Conservation (phyloP, 805 yeast species). For the Lipomyces orientalis region DNA sequence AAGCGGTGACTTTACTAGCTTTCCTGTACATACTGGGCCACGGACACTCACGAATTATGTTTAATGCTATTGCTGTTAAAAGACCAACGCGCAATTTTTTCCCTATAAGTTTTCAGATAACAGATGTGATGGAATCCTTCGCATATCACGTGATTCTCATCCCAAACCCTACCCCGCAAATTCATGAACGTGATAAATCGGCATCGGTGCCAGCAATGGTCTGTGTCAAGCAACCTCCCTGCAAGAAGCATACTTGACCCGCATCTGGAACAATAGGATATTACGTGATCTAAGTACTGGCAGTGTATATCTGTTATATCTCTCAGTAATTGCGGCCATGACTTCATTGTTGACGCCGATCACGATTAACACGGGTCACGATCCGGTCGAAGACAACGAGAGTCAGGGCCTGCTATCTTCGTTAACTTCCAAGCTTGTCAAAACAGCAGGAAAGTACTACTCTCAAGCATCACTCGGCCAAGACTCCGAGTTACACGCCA, state of each 20-base stretch:
- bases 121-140: too few species aligned
- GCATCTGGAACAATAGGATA: not conserved
- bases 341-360: constrained; percentile 1
- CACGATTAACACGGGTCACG: not conserved
- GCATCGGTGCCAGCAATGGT: too few species aligned
- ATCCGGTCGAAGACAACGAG: not conserved
- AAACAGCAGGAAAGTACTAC: constrained; percentile 4
- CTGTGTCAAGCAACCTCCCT: not conserved
- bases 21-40: not conserved
- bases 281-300: not conserved
- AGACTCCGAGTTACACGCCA: constrained; percentile 1
- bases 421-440: not conserved
- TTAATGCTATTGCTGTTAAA: not conserved
- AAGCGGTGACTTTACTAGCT: not conserved
- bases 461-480: not conserved
- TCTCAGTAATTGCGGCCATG: not conserved
- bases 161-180: not conserved
- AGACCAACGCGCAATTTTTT: not conserved
- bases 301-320: not conserved
- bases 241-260: not conserved
- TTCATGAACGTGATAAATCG: not conserved
- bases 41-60: not conserved
- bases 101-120: not conserved
- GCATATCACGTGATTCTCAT: not conserved
- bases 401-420: not conserved